Base-by-base conservation (phyloP, 768 basidiomycete genomes). In the Rhizopogon sp. region DNA sequence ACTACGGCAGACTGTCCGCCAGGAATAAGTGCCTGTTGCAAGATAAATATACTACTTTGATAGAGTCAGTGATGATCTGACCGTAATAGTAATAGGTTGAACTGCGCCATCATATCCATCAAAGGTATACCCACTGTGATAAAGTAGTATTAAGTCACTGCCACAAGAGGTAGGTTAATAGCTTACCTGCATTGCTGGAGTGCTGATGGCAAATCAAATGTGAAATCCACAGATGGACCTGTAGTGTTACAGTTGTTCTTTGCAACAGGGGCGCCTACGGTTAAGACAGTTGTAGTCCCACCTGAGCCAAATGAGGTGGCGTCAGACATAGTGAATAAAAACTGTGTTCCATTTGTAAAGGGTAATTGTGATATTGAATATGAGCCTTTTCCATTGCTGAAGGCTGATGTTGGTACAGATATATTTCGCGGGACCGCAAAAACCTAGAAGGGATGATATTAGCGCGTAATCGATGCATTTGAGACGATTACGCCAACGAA, bases 241-340 rank as follows among this genome's bases (percentile, higher is more conserved):
- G 72, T 71, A 0, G 79, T 79, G 56, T 81, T 73, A 67, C 88
- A 90, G 14, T 59, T 68, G 11, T 60, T 56, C 31, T 58, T 29
- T 29, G 76, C 77, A 13, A 73, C 64, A 2, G 83, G 75, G 9
- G 68, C 52, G 40, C 75, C 80, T 14, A 83, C 81, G 1, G 72
- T 75, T 40, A 84, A 59, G 6, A 87, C 46, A 43, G 67, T 54
- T 9, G 81, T 77, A 25, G 75, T 73, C 22, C 87, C 89, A 4
- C 88, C 89, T 9, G 83, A 73, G 42, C 72, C 87, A 64, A 85
- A 88, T 1, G 87, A 87, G 28, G 78, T 79, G 16, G 81, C 74
- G 63, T 91, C 89, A 28, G 85, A 90, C 84, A 91, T 86, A 37
- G 81, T 76, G 17, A 85, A 55, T 11, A 88, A 49, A 46, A 88